A percentile compares a stretch with the other conserved stretches of the same genome.
Evolutionary conservation across 2,329 filamentous ascomycete genomes (phyloP).

Genomic region (Aspergillus tanneri): DNA sequence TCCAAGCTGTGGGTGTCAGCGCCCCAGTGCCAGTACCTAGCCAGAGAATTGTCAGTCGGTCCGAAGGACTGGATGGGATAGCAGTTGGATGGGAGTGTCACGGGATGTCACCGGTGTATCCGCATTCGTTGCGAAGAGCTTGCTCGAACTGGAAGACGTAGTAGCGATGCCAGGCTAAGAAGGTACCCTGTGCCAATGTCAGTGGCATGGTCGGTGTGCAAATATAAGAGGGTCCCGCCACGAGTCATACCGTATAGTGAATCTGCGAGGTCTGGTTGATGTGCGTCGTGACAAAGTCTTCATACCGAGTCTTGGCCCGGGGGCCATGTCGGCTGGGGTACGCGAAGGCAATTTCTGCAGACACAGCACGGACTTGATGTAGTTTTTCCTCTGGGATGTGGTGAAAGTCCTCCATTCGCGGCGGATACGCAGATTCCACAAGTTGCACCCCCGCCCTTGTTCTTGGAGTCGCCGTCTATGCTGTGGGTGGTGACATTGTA

Average conservation of each 20-base stretch:
- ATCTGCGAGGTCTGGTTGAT: slow-evolving; percentile 49
- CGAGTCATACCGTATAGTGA: slow-evolving; percentile 36
- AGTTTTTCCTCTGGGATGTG: slow-evolving; percentile 36
- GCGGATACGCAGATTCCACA: slow-evolving; percentile 22
- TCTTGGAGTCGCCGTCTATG: slow-evolving; percentile 1
- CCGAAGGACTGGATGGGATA: not conserved
- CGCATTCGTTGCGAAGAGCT: slow-evolving; percentile 37
- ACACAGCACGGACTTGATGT: slow-evolving; percentile 50
- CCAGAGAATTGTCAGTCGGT: not conserved
- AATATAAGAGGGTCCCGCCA: too few relatives aligned
- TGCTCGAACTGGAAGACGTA: slow-evolving; percentile 34
- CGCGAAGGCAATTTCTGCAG: slow-evolving; percentile 41
- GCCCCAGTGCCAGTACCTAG: slow-evolving; percentile 50
- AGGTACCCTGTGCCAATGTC: slow-evolving; percentile 21
- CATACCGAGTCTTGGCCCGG: slow-evolving; percentile 50
- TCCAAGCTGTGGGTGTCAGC: slow-evolving; percentile 38
- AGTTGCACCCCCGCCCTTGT: slow-evolving; percentile 15
- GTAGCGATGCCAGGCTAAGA: slow-evolving; percentile 39
- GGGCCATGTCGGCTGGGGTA: slow-evolving; percentile 34
- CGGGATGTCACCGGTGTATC: slow-evolving; percentile 38
- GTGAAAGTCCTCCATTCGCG: slow-evolving; percentile 36
- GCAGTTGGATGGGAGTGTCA: slow-evolving; percentile 16
- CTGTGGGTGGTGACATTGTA: slow-evolving; percentile 11
- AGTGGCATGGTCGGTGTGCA: not conserved
- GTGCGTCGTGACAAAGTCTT: slow-evolving; percentile 53